These are phyloP conservation scores for Bipolaris oryzae DNA, from an alignment of 2,329 filamentous ascomycete species.

Conservation along the genomic window DNA sequence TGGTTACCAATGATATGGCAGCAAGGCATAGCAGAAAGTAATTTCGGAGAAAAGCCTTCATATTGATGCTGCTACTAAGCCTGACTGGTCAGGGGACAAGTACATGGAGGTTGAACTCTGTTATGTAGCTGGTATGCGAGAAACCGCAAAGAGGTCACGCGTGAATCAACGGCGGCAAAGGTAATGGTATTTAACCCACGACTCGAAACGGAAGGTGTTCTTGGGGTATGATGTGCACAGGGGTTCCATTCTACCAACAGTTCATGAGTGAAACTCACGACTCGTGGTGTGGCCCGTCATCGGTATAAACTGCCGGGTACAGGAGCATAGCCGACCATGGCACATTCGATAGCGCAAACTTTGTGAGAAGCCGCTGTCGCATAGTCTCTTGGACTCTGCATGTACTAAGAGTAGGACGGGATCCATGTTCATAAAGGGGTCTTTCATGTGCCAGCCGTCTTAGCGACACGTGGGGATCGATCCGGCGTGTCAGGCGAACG, in stretches of 20 bases:
- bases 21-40: conserved; percentile 9
- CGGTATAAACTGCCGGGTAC: conserved; percentile 7
- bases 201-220: conserved; percentile 3
- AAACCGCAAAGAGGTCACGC: background rate
- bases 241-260: conserved; percentile 1
- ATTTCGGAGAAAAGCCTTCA: conserved; percentile 3
- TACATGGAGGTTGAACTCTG: background rate
- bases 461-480: conserved; percentile 6
- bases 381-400: background rate
- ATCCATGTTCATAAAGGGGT: conserved; percentile 4
- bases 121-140: background rate
- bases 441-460: background rate
- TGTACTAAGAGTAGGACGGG: background rate
- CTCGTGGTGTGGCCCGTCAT: conserved; percentile 1
- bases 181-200: conserved; percentile 3
- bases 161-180: conserved; percentile 3
- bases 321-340: conserved; percentile 3
- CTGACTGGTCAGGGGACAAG: background rate
- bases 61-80: background rate
- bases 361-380: conserved; percentile 2
- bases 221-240: conserved; percentile 6
- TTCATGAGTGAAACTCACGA: conserved; percentile 4
- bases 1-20: conserved; percentile 4
- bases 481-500: conserved; percentile 4
- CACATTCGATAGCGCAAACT: conserved; percentile 11